Base-by-base conservation (phyloP, 441 rosid genomes). In the Macaranga tanarius region DNA sequence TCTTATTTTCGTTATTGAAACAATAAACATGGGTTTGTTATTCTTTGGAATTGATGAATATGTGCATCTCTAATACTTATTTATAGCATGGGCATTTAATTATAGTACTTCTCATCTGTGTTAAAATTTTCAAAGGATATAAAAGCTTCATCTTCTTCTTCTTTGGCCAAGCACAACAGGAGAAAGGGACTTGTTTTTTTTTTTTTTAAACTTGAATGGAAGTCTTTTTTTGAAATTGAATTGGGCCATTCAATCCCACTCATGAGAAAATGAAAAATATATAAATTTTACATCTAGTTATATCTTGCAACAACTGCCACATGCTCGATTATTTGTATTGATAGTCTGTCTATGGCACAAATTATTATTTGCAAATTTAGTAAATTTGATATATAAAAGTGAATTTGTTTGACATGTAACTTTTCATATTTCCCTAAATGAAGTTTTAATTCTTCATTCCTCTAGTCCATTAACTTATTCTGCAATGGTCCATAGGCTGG, bases 401-500 rank as follows among this genome's bases (percentile, higher is more conserved):
- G 7, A 57, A n/a, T 40, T 4, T 59, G n/a, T 60, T 70, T 10
- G 2, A 10, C 44, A 19, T 70, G 20, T 60, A 11, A 22, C 55
- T 28, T 72, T 12, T 69, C 44, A 20, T 34, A 40, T 15, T 52
- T 40, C 31, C 57, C 10, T 42, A 12, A 42, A 9, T n/a, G 31
- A 23, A 7, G 13, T 40, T 2, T 52, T 10, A 42, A 12, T 44
- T 69, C 51, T 20, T 17, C n/a, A 40, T 69, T 57, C 40, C 7
- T 34, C 38, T 34, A 34, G 13, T 45, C 15, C 2, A 16, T 38
- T 31, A 31, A 71, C 22, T 19, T 26, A 45, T 1, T 45, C 82
- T 54, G 23, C 56, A 62, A 73, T 76, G 48, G 62, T 65, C 42
- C 62, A 63, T 83, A 84, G 91, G 79, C 69, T 79, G 68, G 83